These are phyloP conservation scores for Dendrobium catenatum DNA, from an alignment of 106 monocot species.

Conservation along the genomic window DNA sequence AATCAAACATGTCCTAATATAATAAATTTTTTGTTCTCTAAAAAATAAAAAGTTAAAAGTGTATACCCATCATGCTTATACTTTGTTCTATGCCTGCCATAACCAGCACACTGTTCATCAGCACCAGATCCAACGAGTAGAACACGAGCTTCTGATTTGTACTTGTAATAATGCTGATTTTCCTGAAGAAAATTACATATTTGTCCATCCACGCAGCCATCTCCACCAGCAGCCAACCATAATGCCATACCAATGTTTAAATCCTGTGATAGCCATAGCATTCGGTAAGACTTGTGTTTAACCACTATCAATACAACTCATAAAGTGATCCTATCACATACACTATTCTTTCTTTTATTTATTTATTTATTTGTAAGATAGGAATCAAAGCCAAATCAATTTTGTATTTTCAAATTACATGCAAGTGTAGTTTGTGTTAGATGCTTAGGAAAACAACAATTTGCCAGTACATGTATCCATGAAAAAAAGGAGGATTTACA, in stretches of 20 bases:
- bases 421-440: neutral
- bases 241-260: slow-evolving; percentile 92
- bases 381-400: neutral
- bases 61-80: slow-evolving; percentile 70
- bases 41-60: neutral
- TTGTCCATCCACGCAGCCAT: slow-evolving; percentile 70
- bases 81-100: slow-evolving; percentile 87
- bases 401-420: neutral
- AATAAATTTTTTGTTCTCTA: neutral
- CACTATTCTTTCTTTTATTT: neutral
- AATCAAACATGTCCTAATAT: neutral
- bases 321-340: neutral
- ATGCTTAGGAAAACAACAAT: neutral
- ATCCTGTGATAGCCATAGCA: slow-evolving; percentile 44
- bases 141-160: slow-evolving; percentile 64
- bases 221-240: slow-evolving; percentile 91
- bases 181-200: slow-evolving; percentile 18
- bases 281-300: neutral
- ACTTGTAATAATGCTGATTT: slow-evolving; percentile 28
- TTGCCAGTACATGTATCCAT: neutral
- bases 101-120: slow-evolving; percentile 99
- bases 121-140: slow-evolving; percentile 96
- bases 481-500: neutral
- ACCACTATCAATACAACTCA: neutral
- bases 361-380: neutral